Conservation (phyloP, 208 protist species). For the Trypanosoma scelopori region DNA sequence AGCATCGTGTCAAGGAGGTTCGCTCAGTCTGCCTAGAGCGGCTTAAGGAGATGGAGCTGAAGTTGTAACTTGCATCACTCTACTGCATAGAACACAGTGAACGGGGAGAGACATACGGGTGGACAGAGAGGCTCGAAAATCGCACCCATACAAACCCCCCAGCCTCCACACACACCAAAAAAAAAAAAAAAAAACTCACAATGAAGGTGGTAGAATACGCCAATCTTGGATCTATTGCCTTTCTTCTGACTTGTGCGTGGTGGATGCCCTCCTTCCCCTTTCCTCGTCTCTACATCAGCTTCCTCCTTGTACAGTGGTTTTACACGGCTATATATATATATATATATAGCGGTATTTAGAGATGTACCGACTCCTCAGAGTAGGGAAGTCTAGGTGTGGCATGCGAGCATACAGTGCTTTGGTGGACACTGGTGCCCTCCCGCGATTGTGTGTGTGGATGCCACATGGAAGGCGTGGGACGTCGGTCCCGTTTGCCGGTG, state of each 20-base stretch:
- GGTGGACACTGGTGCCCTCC: neutral
- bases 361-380: constrained; percentile 4
- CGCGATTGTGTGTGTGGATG: neutral
- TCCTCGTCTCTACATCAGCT: neutral
- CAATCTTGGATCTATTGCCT: no score
- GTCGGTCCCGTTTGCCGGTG: neutral
- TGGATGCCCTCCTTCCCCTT: neutral
- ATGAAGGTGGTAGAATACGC: neutral
- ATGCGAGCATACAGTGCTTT: neutral
- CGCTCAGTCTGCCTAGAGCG: constrained; percentile 38
- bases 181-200: neutral
- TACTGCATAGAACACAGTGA: constrained; percentile 5
- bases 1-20: constrained; percentile 48
- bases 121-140: neutral
- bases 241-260: neutral
- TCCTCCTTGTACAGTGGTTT: neutral
- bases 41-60: constrained; percentile 28
- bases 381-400: neutral
- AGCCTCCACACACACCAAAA: no score
- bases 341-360: neutral
- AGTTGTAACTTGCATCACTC: constrained; percentile 7
- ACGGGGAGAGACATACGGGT: neutral
- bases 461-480: neutral
- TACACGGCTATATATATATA: neutral
- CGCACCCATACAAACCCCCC: no score